Conservation (phyloP, 192 early-diverging fungal genomes). For the Coemansia sp. region DNA sequence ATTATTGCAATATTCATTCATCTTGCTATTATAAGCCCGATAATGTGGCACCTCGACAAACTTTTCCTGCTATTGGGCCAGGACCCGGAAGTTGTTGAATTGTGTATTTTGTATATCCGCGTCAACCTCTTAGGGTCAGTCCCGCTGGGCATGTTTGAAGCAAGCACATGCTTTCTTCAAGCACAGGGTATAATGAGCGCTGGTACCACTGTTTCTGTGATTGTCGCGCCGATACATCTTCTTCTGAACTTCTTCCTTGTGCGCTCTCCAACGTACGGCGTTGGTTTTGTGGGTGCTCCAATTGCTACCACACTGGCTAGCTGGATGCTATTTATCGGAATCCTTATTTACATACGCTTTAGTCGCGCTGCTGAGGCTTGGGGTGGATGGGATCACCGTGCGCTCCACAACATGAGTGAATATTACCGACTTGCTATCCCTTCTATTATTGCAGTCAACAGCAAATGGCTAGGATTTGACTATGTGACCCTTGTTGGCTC, state of each 20-base stretch:
- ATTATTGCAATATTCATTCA: conserved; percentile 18
- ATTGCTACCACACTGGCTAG: conserved; percentile 72
- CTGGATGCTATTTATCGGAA: conserved; percentile 66
- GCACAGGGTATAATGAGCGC: conserved; percentile 85
- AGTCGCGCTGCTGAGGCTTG: conserved; percentile 67
- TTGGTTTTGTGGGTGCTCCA: conserved; percentile 84
- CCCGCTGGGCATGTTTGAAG: not conserved
- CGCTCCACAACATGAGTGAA: conserved; percentile 58
- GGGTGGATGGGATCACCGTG: conserved; percentile 79
- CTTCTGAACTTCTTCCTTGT: conserved; percentile 79
- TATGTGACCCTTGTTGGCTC: conserved; percentile 68
- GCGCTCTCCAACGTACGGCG: conserved; percentile 57
- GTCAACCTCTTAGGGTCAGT: conserved; percentile 45
- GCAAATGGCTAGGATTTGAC: conserved; percentile 85
- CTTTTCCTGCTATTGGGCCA: conserved; percentile 67
- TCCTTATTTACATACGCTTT: conserved; percentile 61
- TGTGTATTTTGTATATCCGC: conserved; percentile 60
- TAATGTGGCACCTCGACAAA: conserved; percentile 41
- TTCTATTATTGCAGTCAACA: conserved; percentile 74
- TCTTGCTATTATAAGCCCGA: conserved; percentile 4
- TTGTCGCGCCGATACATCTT: conserved; percentile 70
- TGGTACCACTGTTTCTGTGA: conserved; percentile 65
- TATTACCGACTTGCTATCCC: conserved; percentile 74
- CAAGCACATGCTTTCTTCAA: conserved; percentile 60
- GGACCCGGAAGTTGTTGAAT: conserved; percentile 62